A percentile compares a stretch with the other conserved stretches of the same genome.
Evolutionary conservation across 495 filamentous ascomycete species (phyloP).

Genomic region (Wilcoxina mikolae): DNA sequence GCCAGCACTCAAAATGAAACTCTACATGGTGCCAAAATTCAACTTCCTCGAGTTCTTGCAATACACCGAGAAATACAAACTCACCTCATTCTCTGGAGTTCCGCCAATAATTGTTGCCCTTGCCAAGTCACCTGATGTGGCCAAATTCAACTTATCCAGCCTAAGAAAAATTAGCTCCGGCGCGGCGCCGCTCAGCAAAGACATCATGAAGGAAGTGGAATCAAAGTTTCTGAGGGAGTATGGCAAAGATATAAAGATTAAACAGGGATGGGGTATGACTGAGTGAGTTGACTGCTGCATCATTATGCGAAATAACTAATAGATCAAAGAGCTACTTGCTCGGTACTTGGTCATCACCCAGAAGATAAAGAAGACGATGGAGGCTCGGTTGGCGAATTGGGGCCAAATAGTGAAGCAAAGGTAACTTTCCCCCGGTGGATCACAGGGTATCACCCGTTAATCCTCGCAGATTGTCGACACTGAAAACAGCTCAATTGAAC

Average conservation of each 20-base stretch:
- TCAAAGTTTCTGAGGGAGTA: constrained; percentile 49
- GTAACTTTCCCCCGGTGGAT: too few relatives aligned
- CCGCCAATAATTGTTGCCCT: constrained; percentile 61
- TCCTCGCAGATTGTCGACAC: constrained; percentile 33
- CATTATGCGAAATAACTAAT: too few relatives aligned
- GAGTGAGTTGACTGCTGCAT: constrained; percentile 48
- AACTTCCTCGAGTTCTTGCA: constrained; percentile 56
- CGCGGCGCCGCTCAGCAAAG: constrained; percentile 42
- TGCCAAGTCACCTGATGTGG: constrained; percentile 51
- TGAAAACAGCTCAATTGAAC: constrained; percentile 34
- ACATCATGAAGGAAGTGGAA: constrained; percentile 29
- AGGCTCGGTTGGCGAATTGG: constrained; percentile 50
- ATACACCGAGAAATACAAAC: constrained; percentile 50
- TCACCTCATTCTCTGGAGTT: constrained; percentile 46
- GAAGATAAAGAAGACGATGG: constrained; percentile 23
- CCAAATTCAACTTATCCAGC: constrained; percentile 53
- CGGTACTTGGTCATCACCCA: constrained; percentile 46
- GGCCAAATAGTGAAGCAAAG: constrained; percentile 47
- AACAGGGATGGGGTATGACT: constrained; percentile 79
- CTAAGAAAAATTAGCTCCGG: constrained; percentile 45
- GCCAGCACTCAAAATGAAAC: constrained; percentile 16
- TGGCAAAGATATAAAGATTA: constrained; percentile 48
- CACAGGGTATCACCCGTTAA: too few relatives aligned
- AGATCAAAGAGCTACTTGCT: constrained; percentile 51
- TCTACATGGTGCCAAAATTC: constrained; percentile 35